Conservation (phyloP, 1,284 basidiomycete species). For the Sparassis latifolia region DNA sequence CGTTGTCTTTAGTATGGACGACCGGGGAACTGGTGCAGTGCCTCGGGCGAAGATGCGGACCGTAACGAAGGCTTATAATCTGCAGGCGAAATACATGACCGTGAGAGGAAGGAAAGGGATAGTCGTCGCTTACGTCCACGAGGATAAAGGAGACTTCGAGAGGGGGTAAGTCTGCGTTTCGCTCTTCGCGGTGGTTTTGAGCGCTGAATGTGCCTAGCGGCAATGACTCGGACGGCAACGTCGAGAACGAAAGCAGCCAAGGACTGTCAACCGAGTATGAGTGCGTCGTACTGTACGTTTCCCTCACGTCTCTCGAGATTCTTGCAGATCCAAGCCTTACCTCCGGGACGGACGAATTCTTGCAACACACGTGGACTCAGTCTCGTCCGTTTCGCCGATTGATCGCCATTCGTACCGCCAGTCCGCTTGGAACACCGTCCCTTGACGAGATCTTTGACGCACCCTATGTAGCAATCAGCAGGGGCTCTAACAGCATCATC, state of each 20-base stretch:
- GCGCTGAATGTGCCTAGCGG: too few species aligned
- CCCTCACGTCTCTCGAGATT: conserved; percentile 43
- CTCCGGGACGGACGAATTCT: conserved; percentile 35
- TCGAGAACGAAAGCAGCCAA: conserved; percentile 39
- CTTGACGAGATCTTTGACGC: conserved; percentile 39
- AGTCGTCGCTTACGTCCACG: conserved; percentile 47
- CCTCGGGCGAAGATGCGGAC: conserved; percentile 46
- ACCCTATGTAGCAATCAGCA: conserved; percentile 40
- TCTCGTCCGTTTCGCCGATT: conserved; percentile 37
- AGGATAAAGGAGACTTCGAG: conserved; percentile 22
- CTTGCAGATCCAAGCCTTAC: conserved; percentile 40
- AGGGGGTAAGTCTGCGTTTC: too few species aligned
- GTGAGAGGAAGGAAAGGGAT: conserved; percentile 42
- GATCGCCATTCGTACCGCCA: conserved; percentile 31
- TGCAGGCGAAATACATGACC: conserved; percentile 59
- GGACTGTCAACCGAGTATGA: conserved; percentile 46
- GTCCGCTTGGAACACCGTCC: conserved; percentile 34
- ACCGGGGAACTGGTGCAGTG: conserved; percentile 37
- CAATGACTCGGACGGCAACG: conserved; percentile 41
- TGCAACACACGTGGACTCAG: conserved; percentile 27
- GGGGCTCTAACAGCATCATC: conserved; percentile 36
- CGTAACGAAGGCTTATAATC: conserved; percentile 45
- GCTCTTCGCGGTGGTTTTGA: too few species aligned
- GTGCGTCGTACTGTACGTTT: conserved; percentile 39
- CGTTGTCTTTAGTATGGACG: conserved; percentile 51